Conservation (phyloP, 2,329 filamentous ascomycete species). For the Periglandula ipomoeae region DNA sequence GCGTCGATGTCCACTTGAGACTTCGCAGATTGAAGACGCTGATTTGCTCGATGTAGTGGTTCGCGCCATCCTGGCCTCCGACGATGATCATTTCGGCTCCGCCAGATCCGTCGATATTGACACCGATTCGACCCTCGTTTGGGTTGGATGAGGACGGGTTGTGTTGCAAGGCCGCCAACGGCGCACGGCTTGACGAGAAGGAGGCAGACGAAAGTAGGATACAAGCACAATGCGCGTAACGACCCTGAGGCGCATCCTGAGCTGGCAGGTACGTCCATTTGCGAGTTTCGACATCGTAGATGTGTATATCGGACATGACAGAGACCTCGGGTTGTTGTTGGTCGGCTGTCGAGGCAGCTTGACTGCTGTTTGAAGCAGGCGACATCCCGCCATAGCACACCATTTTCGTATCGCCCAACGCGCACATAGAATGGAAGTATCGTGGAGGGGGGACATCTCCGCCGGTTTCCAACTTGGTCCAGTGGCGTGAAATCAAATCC, state of each 20-base stretch:
- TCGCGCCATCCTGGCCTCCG: slow-evolving; percentile 92
- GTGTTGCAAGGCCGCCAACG: slow-evolving; percentile 79
- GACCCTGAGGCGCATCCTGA: slow-evolving; percentile 76
- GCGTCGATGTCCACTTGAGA: slow-evolving; percentile 90
- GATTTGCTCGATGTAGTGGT: slow-evolving; percentile 98
- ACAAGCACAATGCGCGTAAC: slow-evolving; percentile 93
- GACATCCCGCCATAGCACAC: slow-evolving; percentile 99
- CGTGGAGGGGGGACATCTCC: slow-evolving; percentile 84
- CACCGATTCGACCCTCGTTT: slow-evolving; percentile 80
- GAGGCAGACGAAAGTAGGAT: slow-evolving; percentile 80
- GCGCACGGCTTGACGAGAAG: slow-evolving; percentile 77
- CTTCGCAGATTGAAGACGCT: slow-evolving; percentile 96
- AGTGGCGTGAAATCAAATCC: slow-evolving; percentile 83
- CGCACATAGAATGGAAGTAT: slow-evolving; percentile 96
- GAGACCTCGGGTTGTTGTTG: slow-evolving; percentile 70
- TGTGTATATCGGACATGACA: slow-evolving; percentile 96
- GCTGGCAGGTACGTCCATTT: slow-evolving; percentile 81
- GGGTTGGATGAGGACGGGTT: slow-evolving; percentile 76
- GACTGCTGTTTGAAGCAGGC: slow-evolving; percentile 45
- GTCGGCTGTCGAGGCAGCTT: slow-evolving; percentile 29
- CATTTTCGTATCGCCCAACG: slow-evolving; percentile 87
- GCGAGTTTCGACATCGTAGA: slow-evolving; percentile 76
- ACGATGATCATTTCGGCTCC: slow-evolving; percentile 97
- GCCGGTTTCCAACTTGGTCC: slow-evolving; percentile 77
- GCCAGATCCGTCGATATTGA: slow-evolving; percentile 81